phyloP scores from a whole-genome alignment of 169 alveolate species.

The Neospora caninum region DNA sequence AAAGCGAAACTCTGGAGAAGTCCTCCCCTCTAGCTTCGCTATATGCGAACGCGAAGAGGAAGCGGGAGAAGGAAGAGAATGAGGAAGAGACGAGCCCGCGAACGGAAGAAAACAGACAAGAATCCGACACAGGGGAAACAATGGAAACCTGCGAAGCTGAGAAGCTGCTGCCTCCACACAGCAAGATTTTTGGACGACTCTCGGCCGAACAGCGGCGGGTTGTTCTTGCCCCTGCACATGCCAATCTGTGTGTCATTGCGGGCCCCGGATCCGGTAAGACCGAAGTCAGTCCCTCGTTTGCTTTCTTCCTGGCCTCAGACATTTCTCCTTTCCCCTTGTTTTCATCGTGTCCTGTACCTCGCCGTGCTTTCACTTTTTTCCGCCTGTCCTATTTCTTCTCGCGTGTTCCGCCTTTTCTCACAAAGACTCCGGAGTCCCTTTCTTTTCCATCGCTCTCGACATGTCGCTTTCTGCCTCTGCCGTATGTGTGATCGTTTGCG shows the following conservation, averaged over 20 bases:
- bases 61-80: background rate
- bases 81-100: background rate
- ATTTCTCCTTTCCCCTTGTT: background rate
- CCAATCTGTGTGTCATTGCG: conserved; percentile 78
- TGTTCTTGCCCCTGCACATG: conserved; percentile 71
- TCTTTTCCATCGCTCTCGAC: no score
- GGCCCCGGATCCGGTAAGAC: conserved; percentile 87
- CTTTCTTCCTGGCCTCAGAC: background rate
- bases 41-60: background rate
- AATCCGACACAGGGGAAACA: background rate
- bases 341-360: no score
- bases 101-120: background rate
- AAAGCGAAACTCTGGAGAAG: background rate
- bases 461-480: no score
- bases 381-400: no score
- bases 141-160: background rate
- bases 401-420: background rate
- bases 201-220: conserved; percentile 80
- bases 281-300: background rate
- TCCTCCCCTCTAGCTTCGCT: background rate
- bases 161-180: conserved; percentile 58
- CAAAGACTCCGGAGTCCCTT: no score
- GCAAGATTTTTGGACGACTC: conserved; percentile 73
- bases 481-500: no score
- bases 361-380: no score